A percentile compares a stretch with the other conserved stretches of the same genome.
phyloP scores from a whole-genome alignment of 2,329 filamentous ascomycete species.

The Macrophomina phaseolina region DNA sequence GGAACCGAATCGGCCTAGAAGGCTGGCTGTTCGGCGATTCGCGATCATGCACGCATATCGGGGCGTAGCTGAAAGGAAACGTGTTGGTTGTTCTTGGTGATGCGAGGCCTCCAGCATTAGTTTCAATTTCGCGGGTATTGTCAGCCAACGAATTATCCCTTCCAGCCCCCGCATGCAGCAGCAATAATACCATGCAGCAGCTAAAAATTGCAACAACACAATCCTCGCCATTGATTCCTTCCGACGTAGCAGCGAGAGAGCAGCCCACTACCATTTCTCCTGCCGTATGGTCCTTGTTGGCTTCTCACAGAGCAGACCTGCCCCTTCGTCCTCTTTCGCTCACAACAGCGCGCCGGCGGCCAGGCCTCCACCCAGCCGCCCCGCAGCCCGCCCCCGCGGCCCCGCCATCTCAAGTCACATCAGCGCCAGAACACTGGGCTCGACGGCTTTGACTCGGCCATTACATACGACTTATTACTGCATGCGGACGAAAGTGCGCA shows the following conservation, averaged over 20 bases:
- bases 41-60: constrained; percentile 6
- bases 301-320: background rate
- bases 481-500: background rate
- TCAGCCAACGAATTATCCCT: constrained; percentile 1
- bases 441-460: background rate
- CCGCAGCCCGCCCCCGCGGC: background rate
- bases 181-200: background rate
- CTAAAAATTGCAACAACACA: constrained; percentile 8
- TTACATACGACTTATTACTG: background rate
- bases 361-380: background rate
- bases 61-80: background rate
- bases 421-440: too few species aligned
- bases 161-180: background rate
- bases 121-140: background rate
- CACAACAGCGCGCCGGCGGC: background rate
- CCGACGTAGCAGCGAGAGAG: constrained; percentile 1
- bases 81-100: constrained; percentile 10
- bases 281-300: background rate
- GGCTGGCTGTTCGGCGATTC: background rate
- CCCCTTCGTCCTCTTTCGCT: background rate
- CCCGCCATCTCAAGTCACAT: background rate
- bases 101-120: constrained; percentile 19
- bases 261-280: too few species aligned
- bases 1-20: constrained; percentile 4
- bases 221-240: background rate